These are phyloP conservation scores for Erigeron philadelphicus DNA, from an alignment of 140 eudicot genomes.

Conservation along the genomic window DNA sequence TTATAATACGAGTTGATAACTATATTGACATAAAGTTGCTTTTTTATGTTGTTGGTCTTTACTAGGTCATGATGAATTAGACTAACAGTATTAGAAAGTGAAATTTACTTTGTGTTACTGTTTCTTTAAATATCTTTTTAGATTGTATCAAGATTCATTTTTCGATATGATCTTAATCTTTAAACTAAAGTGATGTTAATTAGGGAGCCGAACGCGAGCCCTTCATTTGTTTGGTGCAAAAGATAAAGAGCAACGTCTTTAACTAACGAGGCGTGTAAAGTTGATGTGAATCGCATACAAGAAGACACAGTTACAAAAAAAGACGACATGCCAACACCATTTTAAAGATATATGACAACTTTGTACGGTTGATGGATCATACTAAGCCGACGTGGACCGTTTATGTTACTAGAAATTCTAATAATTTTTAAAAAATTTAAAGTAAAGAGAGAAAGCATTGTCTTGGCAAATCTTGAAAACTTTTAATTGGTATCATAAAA, in stretches of 20 bases:
- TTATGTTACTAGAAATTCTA: background rate
- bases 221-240: conserved; percentile 10
- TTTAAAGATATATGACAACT: conserved; percentile 7
- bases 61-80: background rate
- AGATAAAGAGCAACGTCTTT: background rate
- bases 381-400: conserved; percentile 7
- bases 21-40: too few species aligned
- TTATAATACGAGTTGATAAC: too few species aligned
- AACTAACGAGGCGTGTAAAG: background rate
- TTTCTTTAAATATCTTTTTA: background rate
- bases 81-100: background rate
- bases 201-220: background rate
- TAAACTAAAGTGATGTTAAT: conserved; percentile 3
- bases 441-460: background rate
- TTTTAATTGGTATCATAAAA: conserved; percentile 29
- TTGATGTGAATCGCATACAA: background rate
- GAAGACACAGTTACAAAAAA: background rate
- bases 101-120: background rate
- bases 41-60: too few species aligned
- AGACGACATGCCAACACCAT: background rate
- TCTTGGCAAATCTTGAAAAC: conserved; percentile 31
- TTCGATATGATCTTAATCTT: background rate
- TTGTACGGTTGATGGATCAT: conserved; percentile 17
- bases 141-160: conserved; percentile 3
- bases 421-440: background rate